phyloP scores from a whole-genome alignment of 495 filamentous ascomycete species.

The Chaetomidium leptoderma region DNA sequence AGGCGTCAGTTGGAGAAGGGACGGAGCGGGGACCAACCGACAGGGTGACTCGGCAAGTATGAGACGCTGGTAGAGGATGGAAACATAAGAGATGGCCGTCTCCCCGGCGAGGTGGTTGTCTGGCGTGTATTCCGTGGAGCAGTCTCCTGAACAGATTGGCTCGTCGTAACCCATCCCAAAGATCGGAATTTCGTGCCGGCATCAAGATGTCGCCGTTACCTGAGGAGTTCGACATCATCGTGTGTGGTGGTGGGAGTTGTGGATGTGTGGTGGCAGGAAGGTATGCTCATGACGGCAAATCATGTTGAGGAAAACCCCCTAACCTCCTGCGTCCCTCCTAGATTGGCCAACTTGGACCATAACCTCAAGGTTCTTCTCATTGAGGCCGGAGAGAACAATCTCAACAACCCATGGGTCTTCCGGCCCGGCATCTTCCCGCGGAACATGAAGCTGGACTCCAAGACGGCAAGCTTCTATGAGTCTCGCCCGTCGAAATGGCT shows the following conservation, averaged over 20 bases:
- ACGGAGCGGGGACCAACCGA: not conserved
- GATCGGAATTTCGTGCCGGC: not conserved
- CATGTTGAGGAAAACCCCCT: no score
- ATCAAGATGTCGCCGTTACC: constrained; percentile 44
- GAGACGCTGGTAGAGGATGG: not conserved
- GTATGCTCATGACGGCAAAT: constrained; percentile 17
- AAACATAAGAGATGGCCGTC: not conserved
- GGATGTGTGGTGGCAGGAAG: constrained; percentile 74
- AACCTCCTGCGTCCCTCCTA: constrained; percentile 14
- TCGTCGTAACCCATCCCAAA: not conserved
- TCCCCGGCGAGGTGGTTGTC: not conserved
- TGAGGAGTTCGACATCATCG: constrained; percentile 80
- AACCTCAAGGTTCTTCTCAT: constrained; percentile 77
- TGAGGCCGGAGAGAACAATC: constrained; percentile 72
- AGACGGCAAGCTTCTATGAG: constrained; percentile 82
- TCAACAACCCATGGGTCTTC: constrained; percentile 82
- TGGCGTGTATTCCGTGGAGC: no score
- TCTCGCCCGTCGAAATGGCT: constrained; percentile 70
- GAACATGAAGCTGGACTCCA: constrained; percentile 58
- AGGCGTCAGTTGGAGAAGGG: not conserved
- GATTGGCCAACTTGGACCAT: constrained; percentile 74
- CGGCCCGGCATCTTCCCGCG: constrained; percentile 72
- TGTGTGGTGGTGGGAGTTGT: constrained; percentile 67
- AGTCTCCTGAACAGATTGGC: no score
- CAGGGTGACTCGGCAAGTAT: constrained; percentile 16